phyloP scores from a whole-genome alignment of 371 early-diverging fungal genomes.

The Mucor indicus region DNA sequence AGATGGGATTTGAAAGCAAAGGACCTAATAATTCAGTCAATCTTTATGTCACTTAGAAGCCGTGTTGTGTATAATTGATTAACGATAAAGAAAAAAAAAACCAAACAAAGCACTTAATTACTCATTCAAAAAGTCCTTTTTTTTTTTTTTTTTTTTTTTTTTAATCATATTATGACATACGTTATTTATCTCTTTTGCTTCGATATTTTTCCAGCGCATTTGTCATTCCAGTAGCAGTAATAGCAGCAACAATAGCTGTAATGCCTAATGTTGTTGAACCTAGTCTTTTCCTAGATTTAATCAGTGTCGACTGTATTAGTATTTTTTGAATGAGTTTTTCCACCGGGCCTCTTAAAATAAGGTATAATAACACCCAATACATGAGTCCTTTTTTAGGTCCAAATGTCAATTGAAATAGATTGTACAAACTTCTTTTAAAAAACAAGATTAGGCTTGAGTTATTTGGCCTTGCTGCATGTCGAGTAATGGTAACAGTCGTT shows the following conservation, averaged over 20 bases:
- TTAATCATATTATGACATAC: too few species aligned
- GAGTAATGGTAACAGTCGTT: neutral
- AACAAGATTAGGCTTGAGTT: neutral
- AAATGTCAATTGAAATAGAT: constrained; percentile 1
- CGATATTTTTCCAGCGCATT: constrained; percentile 2
- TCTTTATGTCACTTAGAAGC: constrained; percentile 34
- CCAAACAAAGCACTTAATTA: too few species aligned
- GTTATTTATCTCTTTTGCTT: too few species aligned
- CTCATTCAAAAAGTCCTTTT: too few species aligned
- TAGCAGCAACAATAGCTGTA: constrained; percentile 10
- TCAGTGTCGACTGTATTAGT: neutral
- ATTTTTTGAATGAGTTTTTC: neutral
- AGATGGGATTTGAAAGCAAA: constrained; percentile 82
- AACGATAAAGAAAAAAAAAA: too few species aligned
- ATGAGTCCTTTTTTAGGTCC: constrained; percentile 4
- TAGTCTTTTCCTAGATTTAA: neutral
- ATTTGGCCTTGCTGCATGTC: neutral
- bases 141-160: too few species aligned
- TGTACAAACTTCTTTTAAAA: neutral
- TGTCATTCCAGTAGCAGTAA: constrained; percentile 3
- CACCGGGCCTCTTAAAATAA: constrained; percentile 11
- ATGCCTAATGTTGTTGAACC: constrained; percentile 7
- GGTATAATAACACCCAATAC: constrained; percentile 11
- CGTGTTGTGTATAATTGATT: too few species aligned
- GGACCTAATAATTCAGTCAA: constrained; percentile 37